Conservation (phyloP, 1,139 yeast genomes). For the Taphrina communis region DNA sequence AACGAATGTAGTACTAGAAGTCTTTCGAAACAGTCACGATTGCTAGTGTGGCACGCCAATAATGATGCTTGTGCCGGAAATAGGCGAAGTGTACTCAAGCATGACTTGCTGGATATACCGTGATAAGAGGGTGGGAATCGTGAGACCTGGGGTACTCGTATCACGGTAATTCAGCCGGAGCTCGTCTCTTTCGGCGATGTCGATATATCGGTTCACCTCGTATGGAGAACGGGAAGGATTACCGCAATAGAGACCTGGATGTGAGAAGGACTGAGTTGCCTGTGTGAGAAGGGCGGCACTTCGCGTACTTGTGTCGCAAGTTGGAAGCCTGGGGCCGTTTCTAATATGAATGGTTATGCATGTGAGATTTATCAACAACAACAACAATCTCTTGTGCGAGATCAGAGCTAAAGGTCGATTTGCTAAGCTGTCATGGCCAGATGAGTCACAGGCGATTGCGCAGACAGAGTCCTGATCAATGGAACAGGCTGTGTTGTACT, state of each 20-base stretch:
- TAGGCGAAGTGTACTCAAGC: not conserved
- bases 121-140: not conserved
- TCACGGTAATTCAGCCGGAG: not conserved
- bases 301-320: not conserved
- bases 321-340: not conserved
- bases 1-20: too few relatives aligned
- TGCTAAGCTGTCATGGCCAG: not conserved
- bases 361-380: not conserved
- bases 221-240: too few relatives aligned
- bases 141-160: constrained; percentile 1
- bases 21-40: too few relatives aligned
- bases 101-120: too few relatives aligned
- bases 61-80: not conserved
- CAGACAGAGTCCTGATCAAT: constrained; percentile 6
- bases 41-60: too few relatives aligned
- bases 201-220: too few relatives aligned
- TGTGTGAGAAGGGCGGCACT: not conserved
- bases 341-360: not conserved
- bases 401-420: not conserved
- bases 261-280: not conserved
- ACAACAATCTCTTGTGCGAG: not conserved
- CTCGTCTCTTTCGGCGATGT: not conserved
- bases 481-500: constrained; percentile 50
- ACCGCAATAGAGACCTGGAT: too few relatives aligned
- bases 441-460: constrained; percentile 1